phyloP scores from a whole-genome alignment of 805 yeast species.

The Cyberlindnera galapagoensis region DNA sequence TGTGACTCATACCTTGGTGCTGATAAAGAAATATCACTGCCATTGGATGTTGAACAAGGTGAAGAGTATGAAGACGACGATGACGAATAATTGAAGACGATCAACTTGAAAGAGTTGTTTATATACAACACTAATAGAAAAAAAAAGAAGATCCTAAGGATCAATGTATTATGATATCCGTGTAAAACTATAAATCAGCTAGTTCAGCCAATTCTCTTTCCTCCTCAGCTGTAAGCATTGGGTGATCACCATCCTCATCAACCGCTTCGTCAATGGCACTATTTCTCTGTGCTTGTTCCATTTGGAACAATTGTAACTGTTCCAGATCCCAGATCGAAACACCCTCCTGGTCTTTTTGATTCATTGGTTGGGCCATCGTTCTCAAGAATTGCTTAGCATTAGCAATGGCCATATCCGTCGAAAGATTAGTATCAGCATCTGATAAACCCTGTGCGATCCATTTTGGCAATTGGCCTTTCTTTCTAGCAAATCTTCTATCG shows the following conservation, averaged over 20 bases:
- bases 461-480: constrained; percentile 83
- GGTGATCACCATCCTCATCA: constrained; percentile 24
- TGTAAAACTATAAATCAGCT: neutral
- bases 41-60: constrained; percentile 36
- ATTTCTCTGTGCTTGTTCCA: constrained; percentile 24
- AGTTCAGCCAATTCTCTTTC: constrained; percentile 20
- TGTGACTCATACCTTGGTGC: constrained; percentile 93
- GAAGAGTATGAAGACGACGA: constrained; percentile 22
- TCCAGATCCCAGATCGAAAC: constrained; percentile 86
- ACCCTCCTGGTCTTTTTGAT: constrained; percentile 88
- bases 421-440: constrained; percentile 86
- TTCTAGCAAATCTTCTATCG: constrained; percentile 84
- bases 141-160: too few relatives aligned
- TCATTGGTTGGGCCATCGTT: constrained; percentile 89
- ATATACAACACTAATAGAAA: too few relatives aligned
- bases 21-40: constrained; percentile 70
- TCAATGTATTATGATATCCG: constrained; percentile 1
- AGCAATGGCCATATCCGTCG: constrained; percentile 97
- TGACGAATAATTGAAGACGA: neutral
- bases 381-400: constrained; percentile 88
- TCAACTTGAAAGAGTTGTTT: neutral
- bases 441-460: constrained; percentile 94
- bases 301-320: constrained; percentile 56
- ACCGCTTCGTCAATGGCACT: constrained; percentile 1
- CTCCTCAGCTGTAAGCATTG: constrained; percentile 22